Evolutionary conservation across 2,329 filamentous ascomycete genomes (phyloP).

Genomic region (Neonectria faginata): DNA sequence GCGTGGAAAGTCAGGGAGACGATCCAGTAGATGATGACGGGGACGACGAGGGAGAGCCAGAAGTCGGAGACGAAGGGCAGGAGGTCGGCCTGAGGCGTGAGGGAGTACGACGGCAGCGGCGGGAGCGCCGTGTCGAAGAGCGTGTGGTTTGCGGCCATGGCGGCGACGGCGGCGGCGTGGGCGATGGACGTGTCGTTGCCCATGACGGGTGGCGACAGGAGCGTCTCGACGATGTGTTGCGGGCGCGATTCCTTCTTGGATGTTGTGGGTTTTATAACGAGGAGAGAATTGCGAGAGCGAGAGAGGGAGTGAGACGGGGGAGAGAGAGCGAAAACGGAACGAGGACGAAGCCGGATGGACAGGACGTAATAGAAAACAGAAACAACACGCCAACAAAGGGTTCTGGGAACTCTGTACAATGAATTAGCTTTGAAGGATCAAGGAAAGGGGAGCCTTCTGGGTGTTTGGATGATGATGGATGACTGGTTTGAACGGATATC

Average conservation of each 20-base stretch:
- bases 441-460: slow-evolving; percentile 17
- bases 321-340: slow-evolving; percentile 14
- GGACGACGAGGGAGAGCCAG: slow-evolving; percentile 79
- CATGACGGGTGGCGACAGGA: slow-evolving; percentile 48
- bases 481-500: slow-evolving; percentile 17
- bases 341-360: slow-evolving; percentile 4
- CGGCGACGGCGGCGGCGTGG: slow-evolving; percentile 50
- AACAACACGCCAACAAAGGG: slow-evolving; percentile 11
- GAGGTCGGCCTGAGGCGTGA: slow-evolving; percentile 76
- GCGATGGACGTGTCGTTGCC: slow-evolving; percentile 52
- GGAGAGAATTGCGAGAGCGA: slow-evolving; percentile 22
- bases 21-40: slow-evolving; percentile 88
- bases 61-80: slow-evolving; percentile 85
- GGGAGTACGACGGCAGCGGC: slow-evolving; percentile 84
- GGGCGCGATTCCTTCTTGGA: not conserved
- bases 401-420: slow-evolving; percentile 20
- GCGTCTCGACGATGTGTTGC: not conserved
- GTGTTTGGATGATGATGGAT: slow-evolving; percentile 16
- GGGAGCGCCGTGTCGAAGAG: slow-evolving; percentile 73
- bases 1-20: slow-evolving; percentile 88
- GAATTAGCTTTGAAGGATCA: slow-evolving; percentile 22
- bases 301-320: slow-evolving; percentile 19
- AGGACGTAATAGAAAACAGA: not conserved
- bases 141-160: slow-evolving; percentile 63
- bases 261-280: slow-evolving; percentile 18